phyloP scores from a whole-genome alignment of 768 basidiomycete species.

The Boletus reticulatus region DNA sequence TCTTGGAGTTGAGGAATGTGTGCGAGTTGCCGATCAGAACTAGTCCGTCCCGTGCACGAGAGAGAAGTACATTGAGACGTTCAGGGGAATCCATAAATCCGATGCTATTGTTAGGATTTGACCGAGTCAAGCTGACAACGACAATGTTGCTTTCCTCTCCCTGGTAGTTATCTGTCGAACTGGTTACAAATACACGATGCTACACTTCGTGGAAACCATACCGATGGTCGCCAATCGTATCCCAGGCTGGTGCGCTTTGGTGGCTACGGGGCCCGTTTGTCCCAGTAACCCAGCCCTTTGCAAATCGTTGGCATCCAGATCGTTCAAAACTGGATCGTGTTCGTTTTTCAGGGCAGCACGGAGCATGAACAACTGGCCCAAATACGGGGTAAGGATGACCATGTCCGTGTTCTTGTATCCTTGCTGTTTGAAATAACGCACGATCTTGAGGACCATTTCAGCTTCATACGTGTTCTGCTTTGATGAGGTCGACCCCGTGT shows the following conservation, averaged over 20 bases:
- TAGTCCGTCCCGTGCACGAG: slow-evolving; percentile 62
- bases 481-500: slow-evolving; percentile 48
- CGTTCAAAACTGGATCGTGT: slow-evolving; percentile 60
- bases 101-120: slow-evolving; percentile 54
- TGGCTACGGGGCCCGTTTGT: slow-evolving; percentile 32
- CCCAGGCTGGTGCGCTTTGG: slow-evolving; percentile 36
- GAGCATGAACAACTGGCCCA: slow-evolving; percentile 59
- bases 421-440: slow-evolving; percentile 65
- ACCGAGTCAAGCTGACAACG: slow-evolving; percentile 58
- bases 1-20: slow-evolving; percentile 56
- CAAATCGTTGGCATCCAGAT: slow-evolving; percentile 60
- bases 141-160: slow-evolving; percentile 75
- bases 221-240: slow-evolving; percentile 69
- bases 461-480: slow-evolving; percentile 64
- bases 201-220: slow-evolving; percentile 23
- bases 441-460: slow-evolving; percentile 62
- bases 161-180: slow-evolving; percentile 64
- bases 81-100: slow-evolving; percentile 74
- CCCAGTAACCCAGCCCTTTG: slow-evolving; percentile 54
- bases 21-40: slow-evolving; percentile 66
- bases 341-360: slow-evolving; percentile 41
- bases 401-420: slow-evolving; percentile 61
- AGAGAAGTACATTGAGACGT: slow-evolving; percentile 71
- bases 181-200: background rate
- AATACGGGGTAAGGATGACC: slow-evolving; percentile 67